Percentiles rank a stretch among this genome's conserved stretches.
These are phyloP conservation scores for Hexamita inflata DNA, from an alignment of 208 protist species.

Conservation along the genomic window DNA sequence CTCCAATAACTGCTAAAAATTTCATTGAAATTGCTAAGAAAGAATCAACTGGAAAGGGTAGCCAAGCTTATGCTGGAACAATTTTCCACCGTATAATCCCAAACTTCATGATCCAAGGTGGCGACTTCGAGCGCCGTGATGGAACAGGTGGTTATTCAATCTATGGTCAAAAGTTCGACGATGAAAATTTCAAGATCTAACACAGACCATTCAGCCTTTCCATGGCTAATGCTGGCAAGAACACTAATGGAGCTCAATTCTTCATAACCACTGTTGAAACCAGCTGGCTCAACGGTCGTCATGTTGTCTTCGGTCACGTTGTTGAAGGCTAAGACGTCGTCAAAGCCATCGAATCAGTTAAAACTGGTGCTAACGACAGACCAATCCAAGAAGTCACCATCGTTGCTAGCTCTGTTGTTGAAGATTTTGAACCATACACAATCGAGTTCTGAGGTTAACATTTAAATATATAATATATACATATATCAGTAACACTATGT, in stretches of 20 bases:
- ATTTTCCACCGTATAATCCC: conserved; percentile 71
- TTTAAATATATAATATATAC: too few species aligned
- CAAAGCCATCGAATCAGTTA: conserved; percentile 31
- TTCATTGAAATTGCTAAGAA: conserved; percentile 68
- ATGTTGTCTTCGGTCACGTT: conserved; percentile 52
- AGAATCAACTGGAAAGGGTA: conserved; percentile 58
- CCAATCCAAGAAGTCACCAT: conserved; percentile 35
- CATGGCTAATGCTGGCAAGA: conserved; percentile 52
- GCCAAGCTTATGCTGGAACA: conserved; percentile 65
- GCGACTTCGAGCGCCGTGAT: conserved; percentile 82
- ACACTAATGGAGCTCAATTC: conserved; percentile 55
- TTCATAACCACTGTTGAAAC: conserved; percentile 44
- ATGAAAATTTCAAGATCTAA: conserved; percentile 72
- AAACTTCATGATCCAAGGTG: conserved; percentile 80
- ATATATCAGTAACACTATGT: too few species aligned
- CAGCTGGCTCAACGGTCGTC: conserved; percentile 40
- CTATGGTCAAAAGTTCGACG: conserved; percentile 75
- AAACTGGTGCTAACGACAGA: conserved; percentile 21
- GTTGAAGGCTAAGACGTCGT: conserved; percentile 47
- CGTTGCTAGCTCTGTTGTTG: conserved; percentile 33
- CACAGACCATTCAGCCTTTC: conserved; percentile 52
- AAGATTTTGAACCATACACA: conserved; percentile 4
- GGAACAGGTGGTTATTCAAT: conserved; percentile 88
- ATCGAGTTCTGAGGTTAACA: too few species aligned
- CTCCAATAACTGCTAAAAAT: conserved; percentile 67